Percentiles rank a stretch among this genome's conserved stretches.
These are phyloP conservation scores for Tetragonia tetragonoides DNA, from an alignment of 148 eudicot species.

Conservation along the genomic window DNA sequence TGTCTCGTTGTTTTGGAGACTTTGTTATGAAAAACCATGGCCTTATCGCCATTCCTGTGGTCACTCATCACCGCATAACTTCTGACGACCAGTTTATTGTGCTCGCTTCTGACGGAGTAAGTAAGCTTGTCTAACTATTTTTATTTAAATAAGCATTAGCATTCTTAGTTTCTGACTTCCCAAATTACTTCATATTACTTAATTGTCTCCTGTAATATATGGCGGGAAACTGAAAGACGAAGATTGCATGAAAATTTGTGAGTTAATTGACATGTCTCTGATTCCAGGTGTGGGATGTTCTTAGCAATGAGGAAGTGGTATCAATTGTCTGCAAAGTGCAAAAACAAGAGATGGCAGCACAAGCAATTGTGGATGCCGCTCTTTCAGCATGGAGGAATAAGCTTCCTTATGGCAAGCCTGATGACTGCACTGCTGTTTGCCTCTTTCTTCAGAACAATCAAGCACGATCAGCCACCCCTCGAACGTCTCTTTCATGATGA, in stretches of 20 bases:
- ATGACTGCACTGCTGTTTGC: conserved; percentile 39
- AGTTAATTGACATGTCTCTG: background rate
- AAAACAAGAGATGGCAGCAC: conserved; percentile 26
- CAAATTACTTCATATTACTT: no score
- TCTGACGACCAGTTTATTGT: conserved; percentile 61
- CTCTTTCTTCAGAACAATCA: conserved; percentile 20
- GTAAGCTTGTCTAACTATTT: background rate
- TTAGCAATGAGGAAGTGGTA: conserved; percentile 31
- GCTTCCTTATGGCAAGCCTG: conserved; percentile 17
- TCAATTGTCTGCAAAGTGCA: conserved; percentile 23
- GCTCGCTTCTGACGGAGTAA: conserved; percentile 93
- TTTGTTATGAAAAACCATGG: conserved; percentile 79
- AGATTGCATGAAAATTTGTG: background rate
- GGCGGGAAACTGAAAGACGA: no score
- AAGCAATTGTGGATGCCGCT: conserved; percentile 30
- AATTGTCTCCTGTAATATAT: no score
- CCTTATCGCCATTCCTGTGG: conserved; percentile 70
- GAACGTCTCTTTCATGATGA: background rate
- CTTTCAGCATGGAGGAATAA: conserved; percentile 25
- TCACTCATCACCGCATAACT: conserved; percentile 56
- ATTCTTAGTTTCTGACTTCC: no score
- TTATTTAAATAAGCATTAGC: background rate
- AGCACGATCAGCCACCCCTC: background rate
- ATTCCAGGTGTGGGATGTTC: conserved; percentile 35
- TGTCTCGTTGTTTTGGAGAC: conserved; percentile 94